Evolutionary conservation across 345 rosid species (phyloP).

Genomic region (Aurinia saxatilis): DNA sequence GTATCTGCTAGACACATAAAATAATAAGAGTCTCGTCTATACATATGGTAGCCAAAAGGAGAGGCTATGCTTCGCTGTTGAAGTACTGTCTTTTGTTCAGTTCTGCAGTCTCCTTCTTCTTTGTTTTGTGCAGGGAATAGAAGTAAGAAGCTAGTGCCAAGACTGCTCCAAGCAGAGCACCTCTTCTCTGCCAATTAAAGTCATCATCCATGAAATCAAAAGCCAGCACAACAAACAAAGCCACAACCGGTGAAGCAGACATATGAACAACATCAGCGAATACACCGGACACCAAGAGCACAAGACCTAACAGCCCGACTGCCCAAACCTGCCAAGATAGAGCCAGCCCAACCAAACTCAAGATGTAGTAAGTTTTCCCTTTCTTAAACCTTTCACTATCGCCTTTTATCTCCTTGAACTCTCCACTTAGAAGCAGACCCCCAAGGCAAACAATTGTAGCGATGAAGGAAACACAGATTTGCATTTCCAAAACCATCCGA

Average conservation of each 20-base stretch:
- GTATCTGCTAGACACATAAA: conserved; percentile 10
- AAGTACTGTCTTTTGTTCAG: conserved; percentile 18
- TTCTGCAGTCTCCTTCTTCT: conserved; percentile 15
- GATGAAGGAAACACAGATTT: conserved; percentile 20
- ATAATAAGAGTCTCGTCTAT: conserved; percentile 8
- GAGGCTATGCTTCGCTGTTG: conserved; percentile 13
- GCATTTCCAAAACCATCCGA: conserved; percentile 29
- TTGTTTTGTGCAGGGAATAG: conserved; percentile 18
- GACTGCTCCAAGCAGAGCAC: conserved; percentile 16
- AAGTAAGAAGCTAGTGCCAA: conserved; percentile 30
- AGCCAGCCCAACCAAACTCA: conserved; percentile 19
- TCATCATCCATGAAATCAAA: conserved; percentile 23
- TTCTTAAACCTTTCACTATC: conserved; percentile 23
- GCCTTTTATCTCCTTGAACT: conserved; percentile 23
- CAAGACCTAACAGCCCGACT: conserved; percentile 23
- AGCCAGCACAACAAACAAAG: conserved; percentile 21
- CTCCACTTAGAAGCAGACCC: conserved; percentile 25
- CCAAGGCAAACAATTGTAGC: conserved; percentile 15
- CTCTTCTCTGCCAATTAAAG: conserved; percentile 25
- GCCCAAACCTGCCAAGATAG: conserved; percentile 29
- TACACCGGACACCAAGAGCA: conserved; percentile 19
- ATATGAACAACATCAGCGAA: conserved; percentile 30
- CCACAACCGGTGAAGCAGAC: conserved; percentile 22
- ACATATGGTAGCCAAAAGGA: conserved; percentile 4
- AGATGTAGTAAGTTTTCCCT: conserved; percentile 19